Evolutionary conservation across 306 rosid species (phyloP), one percentile per base, ranked within the genome.

Genomic region (Cucumis sativus): DNA sequence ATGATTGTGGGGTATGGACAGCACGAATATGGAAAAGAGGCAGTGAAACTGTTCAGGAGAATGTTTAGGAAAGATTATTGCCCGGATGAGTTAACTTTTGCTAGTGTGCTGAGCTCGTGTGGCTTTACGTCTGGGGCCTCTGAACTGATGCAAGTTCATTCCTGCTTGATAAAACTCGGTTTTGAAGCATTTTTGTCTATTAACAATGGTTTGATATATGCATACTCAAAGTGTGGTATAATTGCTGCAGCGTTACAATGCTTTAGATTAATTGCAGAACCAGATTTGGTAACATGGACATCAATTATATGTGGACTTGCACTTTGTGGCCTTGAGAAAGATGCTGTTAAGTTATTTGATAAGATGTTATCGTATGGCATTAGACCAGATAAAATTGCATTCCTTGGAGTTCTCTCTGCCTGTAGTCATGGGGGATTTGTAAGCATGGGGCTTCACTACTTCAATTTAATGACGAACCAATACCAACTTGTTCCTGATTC

Each of bases 171-270:
- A 66, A 93, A 91, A 73, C 65, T 83, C 12, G 93, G 89, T 65
- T 83, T 89, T 80, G 79, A 86, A n/a, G 84, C 66, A 9, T 83
- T 89, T 77, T 8, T 83, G 66, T 91, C 97, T 9, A 82, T 83
- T 72, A 62, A 61, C 2, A 90, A 88, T 67, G 87, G 96, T 65
- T 52, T 93, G 84, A 83, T 90, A 77, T 80, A 58, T 78, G 91
- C 97, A 4, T 91, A 93, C 86, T 86, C 92, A 76, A 93, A 91
- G 76, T 91, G 96, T 73, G 96, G 98, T 59, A 60, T 57, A 28
- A 84, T 91, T 61, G 54, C 75, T 12, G 30, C 71, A 75, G 91
- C 96, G 28, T 78, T 51, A 23, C 83, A 60, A 75, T 93, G 97
- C 81, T 93, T 91, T 75, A 74, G 79, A 54, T 88, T 49, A 73